These are phyloP conservation scores for Tolypocladium nubicola DNA, from an alignment of 2,329 filamentous ascomycete species.

Conservation along the genomic window DNA sequence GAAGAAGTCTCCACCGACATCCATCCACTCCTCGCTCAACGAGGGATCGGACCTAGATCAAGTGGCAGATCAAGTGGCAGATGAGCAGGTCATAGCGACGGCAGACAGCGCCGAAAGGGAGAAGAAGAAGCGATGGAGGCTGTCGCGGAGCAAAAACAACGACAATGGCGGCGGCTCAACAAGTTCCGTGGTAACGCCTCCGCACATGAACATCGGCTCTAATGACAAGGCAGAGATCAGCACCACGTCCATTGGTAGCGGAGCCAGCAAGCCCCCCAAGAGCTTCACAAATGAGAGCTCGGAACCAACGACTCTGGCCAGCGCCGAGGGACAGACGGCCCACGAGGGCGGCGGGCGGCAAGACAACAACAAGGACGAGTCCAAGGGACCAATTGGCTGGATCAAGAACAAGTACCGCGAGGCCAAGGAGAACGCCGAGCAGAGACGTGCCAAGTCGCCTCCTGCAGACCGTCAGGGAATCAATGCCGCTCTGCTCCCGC, in stretches of 20 bases:
- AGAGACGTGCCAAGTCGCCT: conserved; percentile 46
- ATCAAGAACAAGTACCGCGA: conserved; percentile 51
- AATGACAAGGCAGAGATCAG: conserved; percentile 56
- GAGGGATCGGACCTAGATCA: conserved; percentile 60
- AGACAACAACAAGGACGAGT: conserved; percentile 35
- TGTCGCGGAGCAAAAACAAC: conserved; percentile 53
- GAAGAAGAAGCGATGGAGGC: conserved; percentile 61
- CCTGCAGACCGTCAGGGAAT: conserved; percentile 25
- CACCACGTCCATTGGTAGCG: conserved; percentile 58
- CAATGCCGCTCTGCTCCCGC: conserved; percentile 19
- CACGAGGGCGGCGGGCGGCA: conserved; percentile 22
- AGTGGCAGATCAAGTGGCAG: conserved; percentile 45
- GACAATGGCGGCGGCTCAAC: conserved; percentile 36
- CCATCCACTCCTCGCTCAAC: conserved; percentile 66
- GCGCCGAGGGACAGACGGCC: conserved; percentile 26
- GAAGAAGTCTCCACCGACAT: conserved; percentile 64
- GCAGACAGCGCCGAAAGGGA: conserved; percentile 48
- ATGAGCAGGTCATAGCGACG: conserved; percentile 37
- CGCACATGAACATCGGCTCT: conserved; percentile 41
- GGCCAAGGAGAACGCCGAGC: conserved; percentile 45
- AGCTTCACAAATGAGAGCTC: conserved; percentile 41
- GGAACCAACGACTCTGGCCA: conserved; percentile 27
- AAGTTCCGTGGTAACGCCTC: conserved; percentile 29
- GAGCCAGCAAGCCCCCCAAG: conserved; percentile 34
- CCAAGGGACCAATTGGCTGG: conserved; percentile 44